These are phyloP conservation scores for Cavenderia fasciculata DNA, from an alignment of 78 protist species.

Conservation along the genomic window DNA sequence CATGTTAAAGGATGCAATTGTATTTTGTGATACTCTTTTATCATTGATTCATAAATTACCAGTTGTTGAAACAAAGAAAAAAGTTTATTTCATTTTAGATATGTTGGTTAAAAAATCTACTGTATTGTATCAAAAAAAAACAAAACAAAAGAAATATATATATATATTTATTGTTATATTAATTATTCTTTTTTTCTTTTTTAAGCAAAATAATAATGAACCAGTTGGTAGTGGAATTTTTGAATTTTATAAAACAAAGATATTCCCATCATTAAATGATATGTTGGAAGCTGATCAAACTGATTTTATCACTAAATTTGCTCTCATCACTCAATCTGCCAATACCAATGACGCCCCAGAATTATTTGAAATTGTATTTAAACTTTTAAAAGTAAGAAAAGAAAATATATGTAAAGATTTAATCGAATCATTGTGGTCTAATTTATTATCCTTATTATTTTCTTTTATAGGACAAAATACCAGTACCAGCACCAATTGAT, in stretches of 20 bases:
- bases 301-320: slow-evolving; percentile 24
- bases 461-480: background rate
- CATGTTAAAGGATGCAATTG: background rate
- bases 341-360: background rate
- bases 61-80: background rate
- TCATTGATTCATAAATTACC: slow-evolving; percentile 13
- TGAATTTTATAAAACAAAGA: slow-evolving; percentile 5
- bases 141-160: background rate
- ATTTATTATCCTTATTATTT: background rate
- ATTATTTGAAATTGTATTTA: slow-evolving; percentile 24
- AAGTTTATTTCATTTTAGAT: background rate
- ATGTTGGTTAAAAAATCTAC: background rate
- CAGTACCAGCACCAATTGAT: slow-evolving; percentile 9
- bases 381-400: background rate
- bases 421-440: background rate
- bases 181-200: too few species aligned
- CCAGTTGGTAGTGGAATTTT: slow-evolving; percentile 13
- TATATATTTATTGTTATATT: too few species aligned
- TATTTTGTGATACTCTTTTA: background rate
- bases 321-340: slow-evolving; percentile 6
- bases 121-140: background rate
- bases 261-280: slow-evolving; percentile 8
- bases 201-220: too few species aligned
- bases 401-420: too few species aligned
- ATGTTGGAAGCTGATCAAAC: slow-evolving; percentile 10